Base-by-base conservation (phyloP, 768 basidiomycete species). In the Boletus rubroflammeus region DNA sequence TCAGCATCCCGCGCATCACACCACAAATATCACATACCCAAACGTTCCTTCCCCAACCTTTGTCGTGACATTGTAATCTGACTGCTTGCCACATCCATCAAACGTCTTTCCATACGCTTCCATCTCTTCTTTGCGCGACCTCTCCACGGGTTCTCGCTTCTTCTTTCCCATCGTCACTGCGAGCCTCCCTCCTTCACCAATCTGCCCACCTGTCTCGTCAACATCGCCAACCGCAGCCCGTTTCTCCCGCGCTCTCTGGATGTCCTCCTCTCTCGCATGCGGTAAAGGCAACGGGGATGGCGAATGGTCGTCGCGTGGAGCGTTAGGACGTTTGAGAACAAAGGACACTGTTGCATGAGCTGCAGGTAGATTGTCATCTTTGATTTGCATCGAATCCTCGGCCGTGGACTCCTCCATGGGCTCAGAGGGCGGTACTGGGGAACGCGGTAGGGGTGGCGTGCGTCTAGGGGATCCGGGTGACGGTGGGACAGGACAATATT, bases 21-120 rank as follows among this genome's bases (percentile, higher is more conserved):
- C 25, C 1, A 8, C 10, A 52, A 34, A 57, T n/a, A 11, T 5
- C 19, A 82, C 87, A 43, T 69, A 92, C 88, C 95, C 96, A 70
- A 98, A 98, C 26, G 96, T 98, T 5, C 96, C 96, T 70, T 98
- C 96, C 35, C 96, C 96, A 15, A 98, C 75, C 72, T 98, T 97
- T 3, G 85, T 87, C 39, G 87, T 86, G 14, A 85, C 77, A 51
- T 86, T 82, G 67, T 97, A 98, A 59, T 90, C 90, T 15, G 73
- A 73, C 58, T 94, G 81, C 51, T 75, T 66, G 9, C 89, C 88
- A 69, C 86, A 86, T 6, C 92, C 86, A 35, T 74, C 72, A 62
- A 93, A 90, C 15, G 69, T 70, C 51, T 81, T 77, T 32, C 87
- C 85, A 66, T 90, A 93, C 0, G 81, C 84, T 42, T 76, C 75